Percentiles rank a stretch among this genome's conserved stretches.
phyloP scores from a whole-genome alignment of 1,139 yeast genomes.

The Magnusiomyces ingens region DNA sequence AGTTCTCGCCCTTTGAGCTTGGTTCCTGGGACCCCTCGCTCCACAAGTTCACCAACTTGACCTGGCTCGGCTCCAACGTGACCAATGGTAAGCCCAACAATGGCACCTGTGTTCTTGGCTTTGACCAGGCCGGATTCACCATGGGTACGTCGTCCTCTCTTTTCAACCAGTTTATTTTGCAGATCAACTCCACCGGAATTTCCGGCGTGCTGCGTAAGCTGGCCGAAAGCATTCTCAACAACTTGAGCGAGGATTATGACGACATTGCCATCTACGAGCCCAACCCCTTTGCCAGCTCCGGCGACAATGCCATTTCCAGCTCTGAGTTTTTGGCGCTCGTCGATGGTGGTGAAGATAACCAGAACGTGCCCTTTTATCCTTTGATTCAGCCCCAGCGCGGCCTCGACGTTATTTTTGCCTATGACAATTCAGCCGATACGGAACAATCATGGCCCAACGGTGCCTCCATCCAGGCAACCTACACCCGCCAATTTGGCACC shows the following conservation, averaged over 20 bases:
- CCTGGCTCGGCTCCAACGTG: slow-evolving; percentile 66
- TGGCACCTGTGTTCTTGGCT: slow-evolving; percentile 52
- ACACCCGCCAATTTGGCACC: slow-evolving; percentile 41
- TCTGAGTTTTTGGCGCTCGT: slow-evolving; percentile 51
- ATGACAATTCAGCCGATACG: slow-evolving; percentile 78
- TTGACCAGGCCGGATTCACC: slow-evolving; percentile 70
- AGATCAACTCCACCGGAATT: slow-evolving; percentile 15
- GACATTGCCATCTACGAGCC: slow-evolving; percentile 71
- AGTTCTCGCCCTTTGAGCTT: slow-evolving; percentile 74
- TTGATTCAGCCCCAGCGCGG: slow-evolving; percentile 61
- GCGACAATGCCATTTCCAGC: slow-evolving; percentile 26
- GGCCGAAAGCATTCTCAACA: slow-evolving; percentile 22
- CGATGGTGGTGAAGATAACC: slow-evolving; percentile 88
- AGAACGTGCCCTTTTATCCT: slow-evolving; percentile 75
- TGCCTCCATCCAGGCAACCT: slow-evolving; percentile 57
- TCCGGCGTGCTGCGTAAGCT: neutral
- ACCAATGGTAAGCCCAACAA: slow-evolving; percentile 43
- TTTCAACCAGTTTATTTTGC: slow-evolving; percentile 50
- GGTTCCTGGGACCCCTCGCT: slow-evolving; percentile 86
- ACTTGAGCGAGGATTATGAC: slow-evolving; percentile 33
- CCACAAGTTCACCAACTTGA: slow-evolving; percentile 61
- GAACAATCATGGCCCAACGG: slow-evolving; percentile 53
- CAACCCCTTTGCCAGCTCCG: slow-evolving; percentile 56
- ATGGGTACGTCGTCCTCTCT: slow-evolving; percentile 75
- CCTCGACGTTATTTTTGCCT: slow-evolving; percentile 76